phyloP scores from a whole-genome alignment of 2,329 filamentous ascomycete genomes.

The Aspergillus pseudoglaucus region DNA sequence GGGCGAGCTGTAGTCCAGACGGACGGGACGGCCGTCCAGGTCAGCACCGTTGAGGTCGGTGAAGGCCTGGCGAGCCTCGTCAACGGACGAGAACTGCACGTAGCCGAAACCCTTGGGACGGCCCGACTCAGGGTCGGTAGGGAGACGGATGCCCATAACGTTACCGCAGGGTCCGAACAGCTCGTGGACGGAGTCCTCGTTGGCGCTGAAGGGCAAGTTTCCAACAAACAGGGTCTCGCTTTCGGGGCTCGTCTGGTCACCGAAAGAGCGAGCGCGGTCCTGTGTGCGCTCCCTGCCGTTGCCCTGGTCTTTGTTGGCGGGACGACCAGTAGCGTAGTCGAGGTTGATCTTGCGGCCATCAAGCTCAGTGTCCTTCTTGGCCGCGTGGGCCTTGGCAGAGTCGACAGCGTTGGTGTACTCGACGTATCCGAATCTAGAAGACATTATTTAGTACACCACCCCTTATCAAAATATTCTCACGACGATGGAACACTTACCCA shows the following conservation, averaged over 20 bases:
- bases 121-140: slow-evolving; percentile 78
- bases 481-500: slow-evolving; percentile 47
- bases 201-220: slow-evolving; percentile 79
- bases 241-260: slow-evolving; percentile 71
- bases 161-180: slow-evolving; percentile 66
- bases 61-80: slow-evolving; percentile 73
- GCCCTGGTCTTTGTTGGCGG: slow-evolving; percentile 42
- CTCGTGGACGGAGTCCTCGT: slow-evolving; percentile 66
- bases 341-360: slow-evolving; percentile 71
- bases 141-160: slow-evolving; percentile 75
- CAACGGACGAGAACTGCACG: slow-evolving; percentile 72
- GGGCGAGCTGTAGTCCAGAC: slow-evolving; percentile 73
- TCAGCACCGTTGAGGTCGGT: slow-evolving; percentile 64
- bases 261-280: slow-evolving; percentile 51
- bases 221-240: slow-evolving; percentile 86
- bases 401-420: slow-evolving; percentile 67
- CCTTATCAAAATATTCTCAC: not conserved
- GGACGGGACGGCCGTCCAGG: slow-evolving; percentile 65
- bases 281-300: slow-evolving; percentile 57
- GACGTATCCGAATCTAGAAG: slow-evolving; percentile 71
- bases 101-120: slow-evolving; percentile 90
- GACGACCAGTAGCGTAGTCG: slow-evolving; percentile 66
- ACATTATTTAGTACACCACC: slow-evolving; percentile 5
- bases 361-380: slow-evolving; percentile 67
- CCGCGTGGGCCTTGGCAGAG: slow-evolving; percentile 65